Percentiles rank a stretch among this genome's conserved stretches.
phyloP scores from a whole-genome alignment of 306 rosid genomes.

The Pterocarpus santalinus region DNA sequence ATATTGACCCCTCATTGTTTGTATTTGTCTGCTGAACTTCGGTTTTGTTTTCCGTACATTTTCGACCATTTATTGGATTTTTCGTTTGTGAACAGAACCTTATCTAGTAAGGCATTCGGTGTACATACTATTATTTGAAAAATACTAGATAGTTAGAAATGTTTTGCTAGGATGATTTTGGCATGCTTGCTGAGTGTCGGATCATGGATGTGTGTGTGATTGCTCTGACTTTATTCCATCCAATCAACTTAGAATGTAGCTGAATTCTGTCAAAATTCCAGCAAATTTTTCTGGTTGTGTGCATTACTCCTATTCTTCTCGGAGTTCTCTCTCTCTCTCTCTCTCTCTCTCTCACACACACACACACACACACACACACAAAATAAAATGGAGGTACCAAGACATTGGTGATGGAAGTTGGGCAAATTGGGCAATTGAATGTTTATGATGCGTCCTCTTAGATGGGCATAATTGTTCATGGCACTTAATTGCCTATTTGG shows the following conservation, averaged over 20 bases:
- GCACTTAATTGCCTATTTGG: background rate
- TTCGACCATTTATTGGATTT: slow-evolving; percentile 11
- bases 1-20: background rate
- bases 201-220: background rate
- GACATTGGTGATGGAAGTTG: too few relatives aligned
- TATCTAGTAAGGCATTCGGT: background rate
- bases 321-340: too few relatives aligned
- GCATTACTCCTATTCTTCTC: too few relatives aligned
- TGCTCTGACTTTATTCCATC: background rate
- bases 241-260: background rate
- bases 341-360: too few relatives aligned
- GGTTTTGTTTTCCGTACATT: background rate
- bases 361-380: too few relatives aligned
- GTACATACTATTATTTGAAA: background rate
- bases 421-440: too few relatives aligned
- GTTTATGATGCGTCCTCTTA: too few relatives aligned
- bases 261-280: background rate
- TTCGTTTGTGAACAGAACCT: background rate
- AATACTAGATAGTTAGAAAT: background rate
- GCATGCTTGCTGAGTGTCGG: background rate
- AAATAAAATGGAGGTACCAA: too few relatives aligned
- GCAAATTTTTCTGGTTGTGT: background rate
- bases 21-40: background rate
- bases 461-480: background rate
- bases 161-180: background rate